Conservation (phyloP, 768 basidiomycete genomes). For the Suillus spraguei region DNA sequence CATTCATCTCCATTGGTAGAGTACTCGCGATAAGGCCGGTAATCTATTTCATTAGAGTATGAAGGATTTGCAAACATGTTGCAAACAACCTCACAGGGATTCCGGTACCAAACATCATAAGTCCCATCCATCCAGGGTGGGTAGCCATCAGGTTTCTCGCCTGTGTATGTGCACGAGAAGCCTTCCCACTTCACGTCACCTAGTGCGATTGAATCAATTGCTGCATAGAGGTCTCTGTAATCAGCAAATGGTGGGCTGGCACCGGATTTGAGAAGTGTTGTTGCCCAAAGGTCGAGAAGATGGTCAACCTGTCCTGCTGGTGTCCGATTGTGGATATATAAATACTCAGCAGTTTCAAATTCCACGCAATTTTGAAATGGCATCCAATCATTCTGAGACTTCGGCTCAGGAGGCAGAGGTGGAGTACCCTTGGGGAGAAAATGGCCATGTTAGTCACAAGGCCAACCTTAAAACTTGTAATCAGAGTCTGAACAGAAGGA, state of each 20-base stretch:
- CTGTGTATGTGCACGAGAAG: slow-evolving; percentile 21
- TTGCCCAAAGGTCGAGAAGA: slow-evolving; percentile 30
- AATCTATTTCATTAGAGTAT: slow-evolving; percentile 24
- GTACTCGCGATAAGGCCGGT: slow-evolving; percentile 19
- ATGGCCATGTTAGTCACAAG: slow-evolving; percentile 15
- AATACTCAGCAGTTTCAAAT: slow-evolving; percentile 32
- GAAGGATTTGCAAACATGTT: slow-evolving; percentile 26
- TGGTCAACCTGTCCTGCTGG: slow-evolving; percentile 23
- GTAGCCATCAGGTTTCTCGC: slow-evolving; percentile 17
- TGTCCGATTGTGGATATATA: slow-evolving; percentile 28
- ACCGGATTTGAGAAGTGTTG: slow-evolving; percentile 19
- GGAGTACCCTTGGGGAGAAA: slow-evolving; percentile 1
- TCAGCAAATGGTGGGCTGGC: slow-evolving; percentile 26
- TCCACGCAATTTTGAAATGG: slow-evolving; percentile 28
- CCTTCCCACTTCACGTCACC: slow-evolving; percentile 34
- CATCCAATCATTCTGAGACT: slow-evolving; percentile 22
- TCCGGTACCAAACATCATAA: slow-evolving; percentile 32
- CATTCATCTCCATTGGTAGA: slow-evolving; percentile 1
- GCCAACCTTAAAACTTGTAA: slow-evolving; percentile 4
- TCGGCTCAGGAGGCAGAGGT: slow-evolving; percentile 7
- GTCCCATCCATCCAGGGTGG: slow-evolving; percentile 28
- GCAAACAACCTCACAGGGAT: slow-evolving; percentile 18
- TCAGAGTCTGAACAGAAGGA: slow-evolving; percentile 5
- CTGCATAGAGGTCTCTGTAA: slow-evolving; percentile 22
- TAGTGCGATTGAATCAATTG: slow-evolving; percentile 28